A percentile compares a stretch with the other conserved stretches of the same genome.
phyloP scores from a whole-genome alignment of 495 filamentous ascomycete genomes.

The Mytilinidion resinicola region DNA sequence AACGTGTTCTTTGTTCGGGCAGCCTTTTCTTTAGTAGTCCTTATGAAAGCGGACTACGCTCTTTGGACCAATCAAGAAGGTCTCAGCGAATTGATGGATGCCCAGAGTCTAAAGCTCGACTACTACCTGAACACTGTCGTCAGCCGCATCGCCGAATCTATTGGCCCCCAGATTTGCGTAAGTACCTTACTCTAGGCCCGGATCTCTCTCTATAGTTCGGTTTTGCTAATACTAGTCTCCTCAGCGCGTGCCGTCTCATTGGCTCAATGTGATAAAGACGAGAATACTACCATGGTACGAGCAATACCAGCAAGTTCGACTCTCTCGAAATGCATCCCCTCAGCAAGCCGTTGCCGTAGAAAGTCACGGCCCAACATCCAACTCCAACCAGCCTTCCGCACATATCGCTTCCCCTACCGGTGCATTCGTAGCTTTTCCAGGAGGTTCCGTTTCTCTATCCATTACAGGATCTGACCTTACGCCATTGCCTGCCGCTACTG shows the following conservation, averaged over 20 bases:
- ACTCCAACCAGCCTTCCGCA: too few relatives aligned
- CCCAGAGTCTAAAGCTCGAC: slow-evolving; percentile 40
- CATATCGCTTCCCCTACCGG: too few relatives aligned
- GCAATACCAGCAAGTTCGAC: not conserved
- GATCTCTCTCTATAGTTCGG: slow-evolving; percentile 10
- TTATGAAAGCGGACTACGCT: slow-evolving; percentile 48
- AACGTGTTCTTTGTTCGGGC: slow-evolving; percentile 45
- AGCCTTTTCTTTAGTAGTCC: slow-evolving; percentile 40
- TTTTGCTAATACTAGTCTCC: slow-evolving; percentile 12
- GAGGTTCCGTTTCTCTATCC: too few relatives aligned
- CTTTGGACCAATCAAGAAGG: slow-evolving; percentile 37
- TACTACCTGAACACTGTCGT: slow-evolving; percentile 43
- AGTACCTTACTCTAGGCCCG: not conserved
- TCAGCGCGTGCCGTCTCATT: slow-evolving; percentile 19
- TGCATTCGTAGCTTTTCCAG: too few relatives aligned
- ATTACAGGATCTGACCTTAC: too few relatives aligned
- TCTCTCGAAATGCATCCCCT: not conserved
- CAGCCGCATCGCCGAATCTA: slow-evolving; percentile 22
- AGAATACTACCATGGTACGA: not conserved
- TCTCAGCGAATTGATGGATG: slow-evolving; percentile 42
- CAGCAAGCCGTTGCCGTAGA: not conserved
- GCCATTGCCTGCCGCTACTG: too few relatives aligned
- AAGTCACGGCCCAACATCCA: too few relatives aligned
- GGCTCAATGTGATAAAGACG: not conserved
- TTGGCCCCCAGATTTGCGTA: slow-evolving; percentile 19